phyloP scores from a whole-genome alignment of 345 rosid genomes.

The Microcos paniculata region DNA sequence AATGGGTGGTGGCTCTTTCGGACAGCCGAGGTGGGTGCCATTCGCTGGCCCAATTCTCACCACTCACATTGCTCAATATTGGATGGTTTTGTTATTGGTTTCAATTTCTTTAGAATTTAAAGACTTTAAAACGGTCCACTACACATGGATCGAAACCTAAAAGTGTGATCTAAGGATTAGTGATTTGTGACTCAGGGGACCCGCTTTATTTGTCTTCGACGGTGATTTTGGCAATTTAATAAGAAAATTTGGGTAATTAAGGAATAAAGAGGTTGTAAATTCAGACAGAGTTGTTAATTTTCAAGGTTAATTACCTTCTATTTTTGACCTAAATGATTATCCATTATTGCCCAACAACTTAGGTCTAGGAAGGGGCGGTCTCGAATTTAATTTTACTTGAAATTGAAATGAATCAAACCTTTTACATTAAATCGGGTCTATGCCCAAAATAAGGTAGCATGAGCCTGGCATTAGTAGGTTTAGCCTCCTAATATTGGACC shows the following conservation, averaged over 20 bases:
- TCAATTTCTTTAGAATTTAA: background rate
- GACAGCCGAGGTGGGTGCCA: constrained; percentile 4
- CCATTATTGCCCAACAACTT: too few relatives aligned
- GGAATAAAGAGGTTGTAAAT: too few relatives aligned
- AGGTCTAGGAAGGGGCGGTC: too few relatives aligned
- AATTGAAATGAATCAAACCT: too few relatives aligned
- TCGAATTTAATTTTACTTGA: too few relatives aligned
- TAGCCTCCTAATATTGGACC: too few relatives aligned
- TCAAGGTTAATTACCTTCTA: too few relatives aligned
- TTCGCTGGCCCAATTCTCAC: background rate
- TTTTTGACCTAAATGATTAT: too few relatives aligned
- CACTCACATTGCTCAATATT: background rate
- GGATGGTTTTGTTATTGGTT: background rate
- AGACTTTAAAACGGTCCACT: background rate
- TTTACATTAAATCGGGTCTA: too few relatives aligned
- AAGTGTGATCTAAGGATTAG: background rate
- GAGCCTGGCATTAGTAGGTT: too few relatives aligned
- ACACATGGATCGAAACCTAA: background rate
- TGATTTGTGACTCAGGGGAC: background rate
- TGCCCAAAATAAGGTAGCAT: too few relatives aligned
- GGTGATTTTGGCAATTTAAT: background rate
- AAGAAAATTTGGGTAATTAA: background rate
- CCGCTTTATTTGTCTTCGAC: background rate
- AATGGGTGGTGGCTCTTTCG: background rate
- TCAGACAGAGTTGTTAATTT: too few relatives aligned